Evolutionary conservation across 2,329 filamentous ascomycete genomes (phyloP), one percentile per base, ranked within the genome.

Genomic region (Metarhizium rileyi): DNA sequence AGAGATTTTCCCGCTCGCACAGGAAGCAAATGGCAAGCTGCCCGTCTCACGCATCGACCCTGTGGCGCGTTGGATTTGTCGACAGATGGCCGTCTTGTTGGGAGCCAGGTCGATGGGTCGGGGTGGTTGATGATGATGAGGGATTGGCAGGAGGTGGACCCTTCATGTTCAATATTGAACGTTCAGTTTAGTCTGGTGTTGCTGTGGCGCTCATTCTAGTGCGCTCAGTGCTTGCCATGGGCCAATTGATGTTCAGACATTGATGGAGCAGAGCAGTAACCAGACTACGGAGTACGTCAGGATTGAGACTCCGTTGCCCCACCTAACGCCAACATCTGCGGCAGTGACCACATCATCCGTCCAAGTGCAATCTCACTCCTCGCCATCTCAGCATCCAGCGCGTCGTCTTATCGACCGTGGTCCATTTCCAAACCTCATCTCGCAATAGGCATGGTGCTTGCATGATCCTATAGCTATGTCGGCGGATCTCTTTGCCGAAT

Each of bases 401-500:
- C 30, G 16, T 33, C 10, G 5, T 33, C 30, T 14, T 8, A 5
- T 5, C 27, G 27, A 10, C 27, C 27, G 27, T 10, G 27, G 12
- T 22, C 40, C 14, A 20, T 33, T 25, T 27, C 25, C n/a, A n/a
- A n/a, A n/a, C n/a, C n/a, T 9, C 36, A 14, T 4, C 16, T 47
- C 35, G 12, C 38, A 7, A 18, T 36, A 22, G 38, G 26, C 22
- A 48, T 46, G 41, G 18, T 22, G 10, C 22, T 33, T 4, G 40
- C 16, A 36, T 38, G 16, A 27, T 23, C 35, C 16, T 28, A 12
- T 35, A 52, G 61, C 33, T 53, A 84, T 84, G 80, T 84, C 81
- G 57, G 78, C 80, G 53, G 80, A 84, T 64, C 74, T 84, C 50
- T 80, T 84, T 59, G 80, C 79, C 49, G 77, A 80, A 56, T 83